Conservation (phyloP, 805 yeast species). For the Saccharomycopsis vini region DNA sequence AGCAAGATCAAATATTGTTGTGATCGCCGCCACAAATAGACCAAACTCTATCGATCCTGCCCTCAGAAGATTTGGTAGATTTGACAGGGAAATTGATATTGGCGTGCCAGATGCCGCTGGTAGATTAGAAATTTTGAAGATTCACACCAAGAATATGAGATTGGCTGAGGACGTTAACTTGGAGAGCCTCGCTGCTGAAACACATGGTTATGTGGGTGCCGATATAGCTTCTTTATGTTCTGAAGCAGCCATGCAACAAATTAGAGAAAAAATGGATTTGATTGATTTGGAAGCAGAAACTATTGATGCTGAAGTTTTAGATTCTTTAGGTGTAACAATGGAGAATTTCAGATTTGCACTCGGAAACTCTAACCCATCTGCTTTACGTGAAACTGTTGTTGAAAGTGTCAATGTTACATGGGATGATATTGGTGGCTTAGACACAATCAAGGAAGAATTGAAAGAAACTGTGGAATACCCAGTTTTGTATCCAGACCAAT, state of each 20-base stretch:
- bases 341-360: slow-evolving; percentile 97
- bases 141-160: slow-evolving; percentile 98
- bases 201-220: slow-evolving; percentile 99
- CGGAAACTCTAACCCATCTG: slow-evolving; percentile 97
- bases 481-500: slow-evolving; percentile 97
- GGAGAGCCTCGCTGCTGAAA: slow-evolving; percentile 92
- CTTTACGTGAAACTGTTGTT: slow-evolving; percentile 97
- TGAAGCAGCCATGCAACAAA: slow-evolving; percentile 99
- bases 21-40: slow-evolving; percentile 91
- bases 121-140: slow-evolving; percentile 90
- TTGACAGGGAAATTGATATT: slow-evolving; percentile 83
- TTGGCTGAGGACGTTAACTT: slow-evolving; percentile 90
- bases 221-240: slow-evolving; percentile 97
- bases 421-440: slow-evolving; percentile 99
- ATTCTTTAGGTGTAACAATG: slow-evolving; percentile 96
- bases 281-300: slow-evolving; percentile 94
- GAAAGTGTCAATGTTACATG: slow-evolving; percentile 97
- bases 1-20: slow-evolving; percentile 97
- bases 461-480: slow-evolving; percentile 99
- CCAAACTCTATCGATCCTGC: slow-evolving; percentile 72
- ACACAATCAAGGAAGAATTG: slow-evolving; percentile 89
- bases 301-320: slow-evolving; percentile 94
- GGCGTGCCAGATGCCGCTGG: slow-evolving; percentile 98
- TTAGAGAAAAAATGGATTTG: slow-evolving; percentile 97
- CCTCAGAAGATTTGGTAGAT: slow-evolving; percentile 81